Evolutionary conservation across 108 stramenopile species (phyloP).

Genomic region (Craspedostauros australis): DNA sequence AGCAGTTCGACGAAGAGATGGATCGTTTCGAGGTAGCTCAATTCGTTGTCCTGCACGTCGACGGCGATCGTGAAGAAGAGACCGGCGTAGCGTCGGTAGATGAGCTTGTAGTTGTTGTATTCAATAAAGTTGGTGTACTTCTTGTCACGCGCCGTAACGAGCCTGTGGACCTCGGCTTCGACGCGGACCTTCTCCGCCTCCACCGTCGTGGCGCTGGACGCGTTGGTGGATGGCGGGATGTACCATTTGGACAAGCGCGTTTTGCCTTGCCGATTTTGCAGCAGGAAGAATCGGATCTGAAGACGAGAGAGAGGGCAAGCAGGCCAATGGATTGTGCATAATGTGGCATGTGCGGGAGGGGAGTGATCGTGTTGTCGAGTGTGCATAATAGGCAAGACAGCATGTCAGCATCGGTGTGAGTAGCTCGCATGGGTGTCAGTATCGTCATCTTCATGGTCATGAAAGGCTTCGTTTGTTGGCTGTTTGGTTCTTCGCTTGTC

Average conservation of each 20-base stretch:
- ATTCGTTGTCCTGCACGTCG: slow-evolving; percentile 97
- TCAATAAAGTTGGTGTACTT: slow-evolving; percentile 99
- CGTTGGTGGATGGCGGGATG: slow-evolving; percentile 52
- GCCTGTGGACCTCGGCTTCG: slow-evolving; percentile 95
- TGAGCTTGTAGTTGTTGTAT: slow-evolving; percentile 97
- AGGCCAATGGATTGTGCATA: too few relatives aligned
- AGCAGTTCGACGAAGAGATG: slow-evolving; percentile 99
- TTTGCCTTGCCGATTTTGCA: slow-evolving; percentile 99
- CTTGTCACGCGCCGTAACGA: slow-evolving; percentile 93
- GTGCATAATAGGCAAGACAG: too few relatives aligned
- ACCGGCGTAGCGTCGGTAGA: slow-evolving; percentile 98
- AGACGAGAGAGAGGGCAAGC: neutral
- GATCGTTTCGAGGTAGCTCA: slow-evolving; percentile 94
- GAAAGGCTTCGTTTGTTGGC: too few relatives aligned
- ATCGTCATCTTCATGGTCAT: too few relatives aligned
- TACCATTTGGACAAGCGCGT: slow-evolving; percentile 99
- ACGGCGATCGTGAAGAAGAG: slow-evolving; percentile 98
- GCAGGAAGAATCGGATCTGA: slow-evolving; percentile 98
- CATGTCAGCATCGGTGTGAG: too few relatives aligned
- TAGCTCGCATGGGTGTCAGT: too few relatives aligned
- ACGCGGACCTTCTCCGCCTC: slow-evolving; percentile 94
- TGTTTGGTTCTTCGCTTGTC: too few relatives aligned
- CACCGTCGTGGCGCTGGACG: slow-evolving; percentile 14
- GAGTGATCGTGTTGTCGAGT: too few relatives aligned
- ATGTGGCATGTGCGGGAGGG: too few relatives aligned